Conservation (phyloP, 495 filamentous ascomycete species). For the Viridothelium virens region DNA sequence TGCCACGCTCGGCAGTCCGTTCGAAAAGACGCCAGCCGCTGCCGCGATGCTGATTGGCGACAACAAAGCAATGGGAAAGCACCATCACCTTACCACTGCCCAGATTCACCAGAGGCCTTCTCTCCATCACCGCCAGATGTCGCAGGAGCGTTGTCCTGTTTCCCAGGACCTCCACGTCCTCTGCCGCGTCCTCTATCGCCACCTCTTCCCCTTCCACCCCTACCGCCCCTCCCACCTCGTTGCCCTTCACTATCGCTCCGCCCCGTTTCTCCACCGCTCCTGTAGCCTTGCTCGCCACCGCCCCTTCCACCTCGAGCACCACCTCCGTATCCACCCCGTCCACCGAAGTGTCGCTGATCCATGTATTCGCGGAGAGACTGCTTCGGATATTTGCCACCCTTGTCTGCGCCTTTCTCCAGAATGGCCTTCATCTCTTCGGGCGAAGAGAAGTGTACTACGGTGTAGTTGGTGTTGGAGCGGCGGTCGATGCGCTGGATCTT, state of each 20-base stretch:
- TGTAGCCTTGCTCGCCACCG: slow-evolving; percentile 54
- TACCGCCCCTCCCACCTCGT: slow-evolving; percentile 43
- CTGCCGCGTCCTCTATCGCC: slow-evolving; percentile 51
- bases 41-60: background rate
- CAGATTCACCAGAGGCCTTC: slow-evolving; percentile 19
- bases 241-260: slow-evolving; percentile 51
- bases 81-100: background rate
- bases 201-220: slow-evolving; percentile 52
- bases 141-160: slow-evolving; percentile 14
- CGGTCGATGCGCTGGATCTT: slow-evolving; percentile 76
- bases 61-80: background rate
- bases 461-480: slow-evolving; percentile 58
- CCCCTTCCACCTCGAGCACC: slow-evolving; percentile 50
- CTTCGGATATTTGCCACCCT: slow-evolving; percentile 61
- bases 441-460: slow-evolving; percentile 71
- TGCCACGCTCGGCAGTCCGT: background rate
- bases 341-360: slow-evolving; percentile 48
- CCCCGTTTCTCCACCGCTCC: slow-evolving; percentile 53
- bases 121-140: slow-evolving; percentile 34
- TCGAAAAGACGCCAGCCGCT: background rate
- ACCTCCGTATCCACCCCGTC: slow-evolving; percentile 65
- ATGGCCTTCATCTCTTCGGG: slow-evolving; percentile 70
- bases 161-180: slow-evolving; percentile 44
- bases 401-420: slow-evolving; percentile 57
- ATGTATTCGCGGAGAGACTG: slow-evolving; percentile 73